Evolutionary conservation across 1,284 basidiomycete genomes (phyloP).

Genomic region (Agroathelia rolfsii): DNA sequence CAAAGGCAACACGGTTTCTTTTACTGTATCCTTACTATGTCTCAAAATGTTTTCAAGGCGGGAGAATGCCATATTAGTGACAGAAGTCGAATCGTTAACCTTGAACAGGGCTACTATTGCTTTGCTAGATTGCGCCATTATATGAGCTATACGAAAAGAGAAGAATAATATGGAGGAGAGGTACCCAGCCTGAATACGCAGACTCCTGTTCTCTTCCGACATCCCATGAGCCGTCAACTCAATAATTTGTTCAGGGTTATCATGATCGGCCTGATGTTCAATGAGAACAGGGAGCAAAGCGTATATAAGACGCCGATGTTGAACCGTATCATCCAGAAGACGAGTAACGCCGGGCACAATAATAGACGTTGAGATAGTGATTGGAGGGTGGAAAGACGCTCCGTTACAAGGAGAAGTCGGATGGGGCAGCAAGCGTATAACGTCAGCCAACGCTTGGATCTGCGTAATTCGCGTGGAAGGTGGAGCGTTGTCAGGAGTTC

Average conservation of each 20-base stretch:
- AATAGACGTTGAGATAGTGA: too few species aligned
- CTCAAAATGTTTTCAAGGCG: too few species aligned
- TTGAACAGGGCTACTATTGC: conserved; percentile 41
- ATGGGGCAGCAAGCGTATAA: too few species aligned
- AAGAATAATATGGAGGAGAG: too few species aligned
- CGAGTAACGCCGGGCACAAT: conserved; percentile 29
- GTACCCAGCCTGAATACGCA: conserved; percentile 61
- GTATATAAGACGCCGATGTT: conserved; percentile 37
- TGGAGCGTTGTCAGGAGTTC: too few species aligned
- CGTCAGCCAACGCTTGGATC: too few species aligned
- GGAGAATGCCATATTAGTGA: too few species aligned
- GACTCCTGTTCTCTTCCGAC: conserved; percentile 42
- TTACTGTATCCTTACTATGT: conserved; percentile 34
- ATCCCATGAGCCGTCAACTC: conserved; percentile 38
- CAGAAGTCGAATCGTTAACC: too few species aligned
- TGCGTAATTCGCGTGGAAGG: too few species aligned
- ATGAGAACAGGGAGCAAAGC: conserved; percentile 33
- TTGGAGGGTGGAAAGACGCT: conserved; percentile 25
- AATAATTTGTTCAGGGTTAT: conserved; percentile 26
- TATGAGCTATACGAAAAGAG: too few species aligned
- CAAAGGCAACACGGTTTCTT: conserved; percentile 53
- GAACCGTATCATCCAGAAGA: conserved; percentile 37
- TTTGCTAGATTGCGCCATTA: too few species aligned
- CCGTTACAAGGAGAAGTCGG: too few species aligned
- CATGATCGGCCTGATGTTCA: conserved; percentile 33